Base-by-base conservation (phyloP, 2,329 filamentous ascomycete species). In the Talaromyces sp. region DNA sequence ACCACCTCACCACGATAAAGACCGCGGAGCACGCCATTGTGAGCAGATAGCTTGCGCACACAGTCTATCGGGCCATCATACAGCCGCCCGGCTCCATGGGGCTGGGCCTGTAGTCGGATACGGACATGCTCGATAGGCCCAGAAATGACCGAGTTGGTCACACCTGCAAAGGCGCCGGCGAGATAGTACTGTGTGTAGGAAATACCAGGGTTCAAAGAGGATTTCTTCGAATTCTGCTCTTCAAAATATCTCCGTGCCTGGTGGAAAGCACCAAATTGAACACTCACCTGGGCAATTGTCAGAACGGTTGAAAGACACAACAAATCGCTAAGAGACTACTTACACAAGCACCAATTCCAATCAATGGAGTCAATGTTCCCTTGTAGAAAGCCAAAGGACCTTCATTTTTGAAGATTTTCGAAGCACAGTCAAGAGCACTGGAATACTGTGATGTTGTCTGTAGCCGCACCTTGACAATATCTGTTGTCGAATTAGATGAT, bases 201-300 rank as follows among this genome's bases (percentile, higher is more conserved):
- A 31, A 98, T 85, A 26, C 82, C 80, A 51, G 67, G 66, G 67
- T 73, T 73, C 64, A 68, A 56, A 59, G 66, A 67, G 63, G 73
- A 72, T 63, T 73, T 66, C 68, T 78, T 77, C 64, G 80, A 73
- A 77, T 96, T 96, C 66, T 84, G 82, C 51, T 84, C 80, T 79
- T 98, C 93, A 73, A 99, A 87, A 70, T 85, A 88, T 62, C 95
- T 90, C 62, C 91, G 90, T 9, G 93, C 93, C 71, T 89, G 88
- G 81, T 97, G 92, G 83, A 98, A 99, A 69, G 90, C 95, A 64
- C 93, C 95, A 76, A 99, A 99, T 81, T 99, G 95, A 69, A 99
- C 89, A n/a, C 92, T 97, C 52, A 87, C 82, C 79, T 81, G 27
- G 6, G 6, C 41, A 49, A 57, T 49, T 63, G 58, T 61, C 55